phyloP scores from a whole-genome alignment of 2,329 filamentous ascomycete species.

The Dactylellina cionopaga region DNA sequence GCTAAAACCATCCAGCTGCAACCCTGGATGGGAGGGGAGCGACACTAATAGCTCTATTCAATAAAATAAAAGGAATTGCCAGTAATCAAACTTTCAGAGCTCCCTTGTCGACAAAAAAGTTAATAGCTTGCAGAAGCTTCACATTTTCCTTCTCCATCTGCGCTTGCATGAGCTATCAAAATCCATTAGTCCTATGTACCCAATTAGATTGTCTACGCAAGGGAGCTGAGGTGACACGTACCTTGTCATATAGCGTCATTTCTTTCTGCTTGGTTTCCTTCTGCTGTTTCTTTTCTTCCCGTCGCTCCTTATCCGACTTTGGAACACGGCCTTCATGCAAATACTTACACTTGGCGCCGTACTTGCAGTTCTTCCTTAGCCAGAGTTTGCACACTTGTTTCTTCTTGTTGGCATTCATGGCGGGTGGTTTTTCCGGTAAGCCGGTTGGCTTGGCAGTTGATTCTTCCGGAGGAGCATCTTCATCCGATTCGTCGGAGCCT shows the following conservation, averaged over 20 bases:
- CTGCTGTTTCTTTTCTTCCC: conserved; percentile 50
- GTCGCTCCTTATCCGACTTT: conserved; percentile 46
- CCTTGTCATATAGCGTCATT: conserved; percentile 43
- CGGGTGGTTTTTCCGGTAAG: conserved; percentile 42
- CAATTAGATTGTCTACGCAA: not conserved
- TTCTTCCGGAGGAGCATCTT: conserved; percentile 47
- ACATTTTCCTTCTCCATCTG: conserved; percentile 52
- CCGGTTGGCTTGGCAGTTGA: conserved; percentile 35
- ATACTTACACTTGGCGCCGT: conserved; percentile 49
- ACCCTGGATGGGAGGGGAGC: not conserved
- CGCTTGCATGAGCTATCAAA: conserved; percentile 40
- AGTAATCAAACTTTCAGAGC: conserved; percentile 36
- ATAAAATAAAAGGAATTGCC: not conserved
- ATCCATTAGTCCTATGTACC: conserved; percentile 17
- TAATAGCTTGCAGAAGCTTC: conserved; percentile 46
- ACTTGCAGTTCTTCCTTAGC: conserved; percentile 49
- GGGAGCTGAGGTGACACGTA: conserved; percentile 2
- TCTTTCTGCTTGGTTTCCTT: conserved; percentile 47
- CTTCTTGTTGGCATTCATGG: conserved; percentile 38
- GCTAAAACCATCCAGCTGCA: not conserved
- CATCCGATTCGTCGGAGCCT: conserved; percentile 42
- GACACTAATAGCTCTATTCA: conserved; percentile 1
- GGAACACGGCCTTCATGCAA: conserved; percentile 50
- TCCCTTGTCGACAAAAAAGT: conserved; percentile 46
- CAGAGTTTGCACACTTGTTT: conserved; percentile 49